A percentile compares a stretch with the other conserved stretches of the same genome.
These are phyloP conservation scores for Onygena corvina DNA, from an alignment of 2,329 filamentous ascomycete species.

Conservation along the genomic window DNA sequence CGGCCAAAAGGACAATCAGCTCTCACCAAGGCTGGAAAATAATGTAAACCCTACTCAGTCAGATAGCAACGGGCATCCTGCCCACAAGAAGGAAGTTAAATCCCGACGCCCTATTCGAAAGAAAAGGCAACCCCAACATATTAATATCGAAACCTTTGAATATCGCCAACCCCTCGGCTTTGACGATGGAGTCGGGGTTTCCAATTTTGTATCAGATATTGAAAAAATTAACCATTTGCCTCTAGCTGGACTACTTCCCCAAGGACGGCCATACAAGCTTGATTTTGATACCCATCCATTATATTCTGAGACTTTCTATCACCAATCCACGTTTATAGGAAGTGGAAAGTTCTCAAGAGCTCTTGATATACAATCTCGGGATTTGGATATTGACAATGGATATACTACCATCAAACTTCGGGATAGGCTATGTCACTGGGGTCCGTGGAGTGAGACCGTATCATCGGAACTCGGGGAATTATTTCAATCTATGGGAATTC, in stretches of 20 bases:
- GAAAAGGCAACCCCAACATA: constrained; percentile 33
- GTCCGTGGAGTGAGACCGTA: constrained; percentile 45
- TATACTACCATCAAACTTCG: constrained; percentile 29
- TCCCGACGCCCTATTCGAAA: constrained; percentile 13
- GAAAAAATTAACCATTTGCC: background rate
- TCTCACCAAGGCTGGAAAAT: background rate
- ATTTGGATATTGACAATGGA: constrained; percentile 35
- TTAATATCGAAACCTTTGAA: constrained; percentile 37
- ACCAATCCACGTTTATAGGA: constrained; percentile 46
- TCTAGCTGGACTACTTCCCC: constrained; percentile 36
- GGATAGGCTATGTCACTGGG: constrained; percentile 34
- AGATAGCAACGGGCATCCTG: background rate
- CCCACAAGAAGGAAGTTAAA: background rate
- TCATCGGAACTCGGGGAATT: constrained; percentile 35
- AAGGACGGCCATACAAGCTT: constrained; percentile 39
- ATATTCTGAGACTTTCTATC: constrained; percentile 43
- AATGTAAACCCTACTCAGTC: background rate
- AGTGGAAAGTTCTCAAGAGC: constrained; percentile 42
- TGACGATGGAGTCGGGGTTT: constrained; percentile 10
- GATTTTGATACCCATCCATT: constrained; percentile 44
- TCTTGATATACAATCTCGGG: constrained; percentile 29
- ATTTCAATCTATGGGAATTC: constrained; percentile 25
- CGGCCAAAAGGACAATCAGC: constrained; percentile 6
- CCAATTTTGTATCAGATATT: constrained; percentile 4
- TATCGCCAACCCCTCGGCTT: constrained; percentile 33